These are phyloP conservation scores for Psophocarpus tetragonolobus DNA, from an alignment of 306 rosid species.

Conservation along the genomic window DNA sequence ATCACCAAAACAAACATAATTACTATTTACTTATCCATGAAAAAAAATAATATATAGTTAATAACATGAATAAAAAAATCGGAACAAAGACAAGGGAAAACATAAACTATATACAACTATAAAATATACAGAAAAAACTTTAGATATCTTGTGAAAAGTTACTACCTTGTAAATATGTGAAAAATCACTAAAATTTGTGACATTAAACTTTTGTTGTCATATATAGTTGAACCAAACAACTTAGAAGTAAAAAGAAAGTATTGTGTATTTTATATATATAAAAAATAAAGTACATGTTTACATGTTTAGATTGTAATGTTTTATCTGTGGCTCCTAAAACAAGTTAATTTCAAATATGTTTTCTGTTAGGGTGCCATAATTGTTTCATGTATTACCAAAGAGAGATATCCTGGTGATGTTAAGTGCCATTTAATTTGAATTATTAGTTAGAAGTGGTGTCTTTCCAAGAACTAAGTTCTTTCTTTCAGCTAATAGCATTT, in stretches of 20 bases:
- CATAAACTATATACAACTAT: no score
- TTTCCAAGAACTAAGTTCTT: neutral
- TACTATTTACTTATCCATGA: no score
- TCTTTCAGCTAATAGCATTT: neutral
- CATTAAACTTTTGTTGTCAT: neutral
- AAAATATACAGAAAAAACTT: no score
- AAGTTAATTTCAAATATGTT: neutral
- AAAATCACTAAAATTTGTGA: neutral
- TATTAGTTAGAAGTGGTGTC: no score
- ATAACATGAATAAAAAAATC: no score
- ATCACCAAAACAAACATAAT: no score
- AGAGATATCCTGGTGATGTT: neutral
- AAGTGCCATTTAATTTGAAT: neutral
- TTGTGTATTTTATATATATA: neutral
- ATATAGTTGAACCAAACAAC: slow-evolving; percentile 11
- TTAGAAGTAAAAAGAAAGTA: neutral
- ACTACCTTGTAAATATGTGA: slow-evolving; percentile 35
- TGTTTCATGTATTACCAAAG: neutral
- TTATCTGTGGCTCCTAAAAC: neutral
- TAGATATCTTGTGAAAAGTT: slow-evolving; percentile 17
- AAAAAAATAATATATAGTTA: no score
- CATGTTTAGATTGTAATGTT: neutral
- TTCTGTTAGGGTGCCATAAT: neutral
- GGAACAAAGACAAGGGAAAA: no score
- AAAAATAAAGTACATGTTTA: slow-evolving; percentile 10